Conservation (phyloP, 352 stramenopile species). For the Phytophthora idaei region DNA sequence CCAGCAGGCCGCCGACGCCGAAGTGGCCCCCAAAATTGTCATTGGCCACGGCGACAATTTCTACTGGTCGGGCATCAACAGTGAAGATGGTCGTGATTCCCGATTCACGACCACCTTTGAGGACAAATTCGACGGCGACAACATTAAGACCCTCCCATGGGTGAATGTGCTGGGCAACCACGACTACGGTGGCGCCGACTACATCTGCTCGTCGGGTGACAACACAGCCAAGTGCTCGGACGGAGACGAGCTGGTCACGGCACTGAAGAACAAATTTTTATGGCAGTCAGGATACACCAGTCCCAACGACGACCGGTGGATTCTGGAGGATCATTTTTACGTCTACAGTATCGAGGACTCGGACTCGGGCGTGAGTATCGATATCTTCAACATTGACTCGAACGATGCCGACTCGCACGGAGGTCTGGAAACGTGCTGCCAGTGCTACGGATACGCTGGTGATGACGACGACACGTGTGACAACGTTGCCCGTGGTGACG, state of each 20-base stretch:
- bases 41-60: constrained; percentile 76
- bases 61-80: constrained; percentile 68
- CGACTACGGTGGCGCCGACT: constrained; percentile 68
- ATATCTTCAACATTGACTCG: constrained; percentile 68
- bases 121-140: constrained; percentile 54
- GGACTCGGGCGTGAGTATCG: constrained; percentile 47
- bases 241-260: constrained; percentile 30
- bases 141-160: constrained; percentile 60
- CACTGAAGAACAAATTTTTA: constrained; percentile 49
- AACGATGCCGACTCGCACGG: constrained; percentile 61
- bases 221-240: constrained; percentile 33
- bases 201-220: constrained; percentile 50
- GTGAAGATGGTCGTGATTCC: constrained; percentile 44
- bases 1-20: constrained; percentile 40
- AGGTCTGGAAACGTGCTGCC: constrained; percentile 53
- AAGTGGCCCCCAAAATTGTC: constrained; percentile 57
- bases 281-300: constrained; percentile 55
- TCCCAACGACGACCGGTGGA: constrained; percentile 59
- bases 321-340: constrained; percentile 63
- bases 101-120: constrained; percentile 68
- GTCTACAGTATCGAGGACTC: constrained; percentile 51
- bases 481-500: constrained; percentile 47
- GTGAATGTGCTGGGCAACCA: constrained; percentile 75
- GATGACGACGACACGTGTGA: constrained; percentile 48
- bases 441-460: constrained; percentile 61